Base-by-base conservation (phyloP, 2,329 filamentous ascomycete species). In the Fusarium siculi region DNA sequence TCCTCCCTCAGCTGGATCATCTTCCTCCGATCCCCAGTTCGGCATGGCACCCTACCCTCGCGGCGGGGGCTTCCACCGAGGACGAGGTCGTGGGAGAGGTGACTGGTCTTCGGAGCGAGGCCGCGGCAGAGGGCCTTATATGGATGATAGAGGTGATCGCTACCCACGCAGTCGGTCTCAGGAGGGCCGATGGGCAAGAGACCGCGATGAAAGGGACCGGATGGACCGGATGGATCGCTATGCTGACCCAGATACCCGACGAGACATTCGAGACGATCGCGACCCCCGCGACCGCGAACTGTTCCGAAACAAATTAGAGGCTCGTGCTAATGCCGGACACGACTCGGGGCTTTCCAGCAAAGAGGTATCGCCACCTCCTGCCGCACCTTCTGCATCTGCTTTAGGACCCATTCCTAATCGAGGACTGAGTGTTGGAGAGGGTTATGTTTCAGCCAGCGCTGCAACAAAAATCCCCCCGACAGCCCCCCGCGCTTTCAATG, bases 1-100 rank as follows among this genome's bases (percentile, higher is more conserved):
- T 0, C 92, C 93, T 16, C 87, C 90, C 28, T 93, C 92, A 4
- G 92, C 91, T 23, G 91, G 91, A 9, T 93, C 93, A 7, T 90
- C 90, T 15, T 90, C 90, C 28, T 93, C 92, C 0, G 93, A 95
- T 70, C 87, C 89, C 18, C 86, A 88, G 2, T 91, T 92, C 63
- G 87, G 85, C 23, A 78, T 82, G 68, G 81, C 85, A 14, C 85
- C 85, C 15, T 85, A 87, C 14, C 86, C 87, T 61, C 87, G 88
- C 16, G 88, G 90, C 25, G 87, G 87, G 36, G 88, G 88, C 10
- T 88, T 89, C 66, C 80, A 82, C 34, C 85, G 88, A 59, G 89
- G 90, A 4, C 87, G 90, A 28, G 85, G 85, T 16, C 82, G 86
- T 72, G 85, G 85, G 49, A 78, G 84, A 66, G 82, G 81, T 16